Base-by-base conservation (phyloP, 1,284 basidiomycete species). In the Ceratobasidium sp. region DNA sequence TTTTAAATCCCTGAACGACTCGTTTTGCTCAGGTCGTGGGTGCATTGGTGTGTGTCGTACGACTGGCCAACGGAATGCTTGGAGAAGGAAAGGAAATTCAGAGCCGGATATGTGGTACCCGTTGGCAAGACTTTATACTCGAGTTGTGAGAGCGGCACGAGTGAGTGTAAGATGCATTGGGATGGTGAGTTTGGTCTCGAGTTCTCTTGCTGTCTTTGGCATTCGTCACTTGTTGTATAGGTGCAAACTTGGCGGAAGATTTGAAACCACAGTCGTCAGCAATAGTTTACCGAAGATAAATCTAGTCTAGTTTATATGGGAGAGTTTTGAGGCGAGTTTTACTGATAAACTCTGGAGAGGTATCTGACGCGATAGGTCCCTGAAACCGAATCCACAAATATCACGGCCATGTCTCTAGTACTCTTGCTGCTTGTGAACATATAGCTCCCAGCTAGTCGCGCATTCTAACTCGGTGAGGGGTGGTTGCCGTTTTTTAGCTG, bases 71-170 rank as follows among this genome's bases (percentile, higher is more conserved):
- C 79, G 84, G 83, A 9, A 89, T 90, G 89, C 82, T 90, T 56
- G 85, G 87, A 76, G 84, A 85, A 64, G 87, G 86, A 22, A 80
- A 86, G 79, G 89, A 88, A 22, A 84, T 88, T 9, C 88, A 89
- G 34, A 81, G 84, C 19, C 90, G 89, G 89, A 83, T 87, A 15
- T 34, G 52, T 15, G 83, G 84, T 52, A 88, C 88, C 0, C 86
- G 89, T 46, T 90, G 88, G 89, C 87, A 89, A 80, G 88, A 90
- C 79, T 89, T 89, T 79, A 87, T 88, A 49, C 87, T 89, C 13
- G 82, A 84, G 43, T 78, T 89, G 78, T 87, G 89, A 81, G 89
- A 89, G 88, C 88, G 79, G 56, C 81, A 76, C n/a, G 57, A 70
- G n/a, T 70, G 46, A 17, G 22, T 56, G 67, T 34, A 43, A 51